phyloP scores from a whole-genome alignment of 352 stramenopile species.

The Phytophthora idaei region DNA sequence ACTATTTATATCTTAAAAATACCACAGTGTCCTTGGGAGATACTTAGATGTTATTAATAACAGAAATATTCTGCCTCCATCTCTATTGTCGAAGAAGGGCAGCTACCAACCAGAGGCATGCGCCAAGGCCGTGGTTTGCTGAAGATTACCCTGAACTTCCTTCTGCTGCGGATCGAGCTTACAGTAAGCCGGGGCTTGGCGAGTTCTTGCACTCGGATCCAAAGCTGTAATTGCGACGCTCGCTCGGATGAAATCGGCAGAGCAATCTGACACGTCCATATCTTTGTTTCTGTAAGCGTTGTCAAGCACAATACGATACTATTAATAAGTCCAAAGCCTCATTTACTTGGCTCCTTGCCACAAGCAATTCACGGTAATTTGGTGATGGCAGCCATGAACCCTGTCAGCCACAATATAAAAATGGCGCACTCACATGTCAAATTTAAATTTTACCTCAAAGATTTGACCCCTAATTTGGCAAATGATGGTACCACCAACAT shows the following conservation, averaged over 20 bases:
- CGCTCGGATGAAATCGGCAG: no score
- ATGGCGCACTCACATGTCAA: neutral
- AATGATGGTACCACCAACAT: constrained; percentile 15
- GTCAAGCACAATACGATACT: neutral
- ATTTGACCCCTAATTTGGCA: constrained; percentile 5
- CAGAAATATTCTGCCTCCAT: no score
- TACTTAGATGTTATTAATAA: no score
- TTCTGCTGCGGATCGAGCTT: neutral
- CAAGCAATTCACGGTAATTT: neutral
- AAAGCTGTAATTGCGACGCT: no score
- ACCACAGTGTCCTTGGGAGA: no score
- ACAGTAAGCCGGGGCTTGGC: no score
- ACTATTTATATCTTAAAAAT: no score
- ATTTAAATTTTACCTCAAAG: neutral
- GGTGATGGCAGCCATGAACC: neutral
- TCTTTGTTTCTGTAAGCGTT: neutral
- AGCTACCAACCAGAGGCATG: no score
- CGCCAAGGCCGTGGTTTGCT: neutral
- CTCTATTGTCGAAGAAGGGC: no score
- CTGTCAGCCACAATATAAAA: no score
- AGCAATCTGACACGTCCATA: no score
- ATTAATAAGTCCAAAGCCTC: neutral
- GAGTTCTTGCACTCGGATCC: no score
- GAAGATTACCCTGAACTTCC: neutral
- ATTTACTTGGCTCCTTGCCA: neutral